Base-by-base conservation (phyloP, 306 rosid species). In the Vigna unguiculata region DNA sequence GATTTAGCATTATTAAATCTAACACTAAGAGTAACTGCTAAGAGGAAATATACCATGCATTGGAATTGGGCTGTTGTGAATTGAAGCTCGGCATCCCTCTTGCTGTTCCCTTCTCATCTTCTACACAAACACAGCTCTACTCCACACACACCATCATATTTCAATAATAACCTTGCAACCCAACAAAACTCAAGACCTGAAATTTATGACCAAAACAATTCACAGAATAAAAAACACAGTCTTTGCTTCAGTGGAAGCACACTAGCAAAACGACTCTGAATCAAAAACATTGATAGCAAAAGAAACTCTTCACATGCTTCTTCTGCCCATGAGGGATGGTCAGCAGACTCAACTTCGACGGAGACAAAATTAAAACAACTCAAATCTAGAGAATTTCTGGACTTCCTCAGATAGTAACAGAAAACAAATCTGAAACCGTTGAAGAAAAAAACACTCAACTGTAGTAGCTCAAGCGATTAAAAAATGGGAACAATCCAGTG, bases 71-170 rank as follows among this genome's bases (percentile, higher is more conserved):
- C 9, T 78, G 54, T 11, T 78, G 78, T 28, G 83, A 74, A 85
- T 81, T 25, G 40, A 78, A 78, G 83, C 81, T 65, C 48, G 72
- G 83, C 81, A 85, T 81, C 73, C 80, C 81, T 51, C 81, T 75
- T 70, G 67, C 47, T 10, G 76, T 13, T 67, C 77, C 78, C 75
- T 69, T 80, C 73, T 84, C 85, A 84, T 80, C 80, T 76, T 83
- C 76, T 58, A 57, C 80, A 20, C 76, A 53, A 78, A 24, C 69
- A 21, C 78, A 21, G 45, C 24, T 57, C 71, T 52, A 72, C 75
- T 49, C 55, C 57, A 48, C 71, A 73, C 5, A 69, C 57, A 68
- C 36, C 63, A 61, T 7, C 66, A 14, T 12, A 65, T 61, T 72
- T 64, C 74, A 43, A 9, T 40, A 78, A 53, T 36, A 10, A 12